A percentile compares a stretch with the other conserved stretches of the same genome.
Evolutionary conservation across 2,329 filamentous ascomycete genomes (phyloP).

Genomic region (Anthostomella pinea): DNA sequence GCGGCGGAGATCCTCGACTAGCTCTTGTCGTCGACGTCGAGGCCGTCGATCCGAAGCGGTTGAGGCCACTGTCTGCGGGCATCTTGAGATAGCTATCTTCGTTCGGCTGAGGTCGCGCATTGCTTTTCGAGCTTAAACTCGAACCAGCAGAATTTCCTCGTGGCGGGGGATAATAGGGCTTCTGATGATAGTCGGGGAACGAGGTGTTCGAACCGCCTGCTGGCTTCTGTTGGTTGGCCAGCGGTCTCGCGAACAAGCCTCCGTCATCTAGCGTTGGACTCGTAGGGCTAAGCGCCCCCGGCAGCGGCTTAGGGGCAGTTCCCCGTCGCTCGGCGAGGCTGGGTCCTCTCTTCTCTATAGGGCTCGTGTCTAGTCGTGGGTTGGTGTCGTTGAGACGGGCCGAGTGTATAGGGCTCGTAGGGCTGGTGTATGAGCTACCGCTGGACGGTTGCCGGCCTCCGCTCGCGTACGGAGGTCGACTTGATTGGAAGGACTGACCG

Average conservation of each 20-base stretch:
- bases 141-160: slow-evolving; percentile 34
- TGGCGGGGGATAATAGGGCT: slow-evolving; percentile 61
- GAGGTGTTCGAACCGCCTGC: slow-evolving; percentile 39
- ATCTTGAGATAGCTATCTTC: slow-evolving; percentile 36
- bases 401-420: slow-evolving; percentile 32
- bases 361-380: slow-evolving; percentile 54
- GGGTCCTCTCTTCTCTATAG: slow-evolving; percentile 56
- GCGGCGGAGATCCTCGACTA: slow-evolving; percentile 87
- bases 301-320: slow-evolving; percentile 76
- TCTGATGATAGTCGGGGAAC: slow-evolving; percentile 52
- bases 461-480: slow-evolving; percentile 43
- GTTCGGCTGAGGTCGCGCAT: slow-evolving; percentile 28
- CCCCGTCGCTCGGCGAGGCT: slow-evolving; percentile 78
- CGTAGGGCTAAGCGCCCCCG: slow-evolving; percentile 62
- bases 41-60: slow-evolving; percentile 73
- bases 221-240: slow-evolving; percentile 44
- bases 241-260: slow-evolving; percentile 71
- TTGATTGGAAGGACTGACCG: slow-evolving; percentile 39
- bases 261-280: slow-evolving; percentile 74
- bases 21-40: slow-evolving; percentile 92
- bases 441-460: slow-evolving; percentile 36
- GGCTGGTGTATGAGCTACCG: slow-evolving; percentile 34
- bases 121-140: slow-evolving; percentile 32
- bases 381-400: slow-evolving; percentile 47
- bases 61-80: slow-evolving; percentile 50